These are phyloP conservation scores for Crithidia expoeki DNA, from an alignment of 208 protist genomes.

Conservation along the genomic window DNA sequence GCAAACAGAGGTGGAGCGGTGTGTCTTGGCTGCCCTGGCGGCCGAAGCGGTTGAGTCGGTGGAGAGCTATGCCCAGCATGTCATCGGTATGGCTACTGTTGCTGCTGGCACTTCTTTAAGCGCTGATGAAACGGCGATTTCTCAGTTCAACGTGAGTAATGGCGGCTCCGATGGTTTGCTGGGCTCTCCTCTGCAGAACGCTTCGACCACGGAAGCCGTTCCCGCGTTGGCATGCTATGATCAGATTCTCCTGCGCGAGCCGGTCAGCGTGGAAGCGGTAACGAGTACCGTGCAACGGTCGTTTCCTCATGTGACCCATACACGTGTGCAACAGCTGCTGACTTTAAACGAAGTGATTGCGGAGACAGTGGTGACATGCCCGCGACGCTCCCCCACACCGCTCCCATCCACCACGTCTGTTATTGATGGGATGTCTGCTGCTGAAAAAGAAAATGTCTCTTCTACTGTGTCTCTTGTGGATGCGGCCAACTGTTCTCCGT, in stretches of 20 bases:
- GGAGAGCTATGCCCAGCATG: constrained; percentile 31
- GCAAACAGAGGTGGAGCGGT: constrained; percentile 55
- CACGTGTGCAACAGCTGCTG: constrained; percentile 61
- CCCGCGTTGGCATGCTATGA: constrained; percentile 40
- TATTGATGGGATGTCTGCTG: not conserved
- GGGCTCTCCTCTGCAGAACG: not conserved
- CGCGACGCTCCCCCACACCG: constrained; percentile 2
- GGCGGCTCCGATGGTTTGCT: not conserved
- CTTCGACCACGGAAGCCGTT: not conserved
- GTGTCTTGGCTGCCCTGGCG: constrained; percentile 61
- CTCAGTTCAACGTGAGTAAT: not conserved
- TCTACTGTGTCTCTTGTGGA: not conserved
- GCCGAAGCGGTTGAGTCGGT: constrained; percentile 53
- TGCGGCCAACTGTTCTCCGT: not conserved
- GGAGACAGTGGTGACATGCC: constrained; percentile 19
- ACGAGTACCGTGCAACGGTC: constrained; percentile 43
- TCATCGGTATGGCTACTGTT: not conserved
- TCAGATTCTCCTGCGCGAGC: constrained; percentile 66
- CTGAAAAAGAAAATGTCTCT: not conserved
- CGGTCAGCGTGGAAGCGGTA: constrained; percentile 49
- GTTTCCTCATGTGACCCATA: constrained; percentile 60
- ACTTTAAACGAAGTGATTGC: constrained; percentile 59
- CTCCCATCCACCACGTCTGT: not conserved
- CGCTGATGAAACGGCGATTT: no score
- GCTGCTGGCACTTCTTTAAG: no score